These are phyloP conservation scores for Dioscorea alata DNA, from an alignment of 106 monocot species.

Conservation along the genomic window DNA sequence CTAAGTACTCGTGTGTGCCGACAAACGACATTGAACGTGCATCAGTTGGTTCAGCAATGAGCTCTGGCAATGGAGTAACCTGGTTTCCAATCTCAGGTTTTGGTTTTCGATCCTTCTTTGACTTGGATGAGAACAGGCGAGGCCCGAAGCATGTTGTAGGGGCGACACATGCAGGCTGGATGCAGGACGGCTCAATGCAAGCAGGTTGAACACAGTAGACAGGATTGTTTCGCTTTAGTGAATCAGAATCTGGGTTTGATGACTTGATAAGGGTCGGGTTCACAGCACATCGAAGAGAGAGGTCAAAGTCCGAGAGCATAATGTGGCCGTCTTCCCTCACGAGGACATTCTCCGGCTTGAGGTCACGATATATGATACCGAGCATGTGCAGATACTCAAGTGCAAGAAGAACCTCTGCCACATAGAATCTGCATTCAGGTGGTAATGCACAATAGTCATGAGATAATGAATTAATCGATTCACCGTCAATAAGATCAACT, in stretches of 20 bases:
- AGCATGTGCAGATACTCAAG: slow-evolving; percentile 37
- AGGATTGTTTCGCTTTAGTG: slow-evolving; percentile 5
- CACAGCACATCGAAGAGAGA: slow-evolving; percentile 25
- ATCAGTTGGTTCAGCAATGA: slow-evolving; percentile 33
- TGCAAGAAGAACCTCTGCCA: slow-evolving; percentile 30
- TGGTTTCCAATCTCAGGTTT: slow-evolving; percentile 10
- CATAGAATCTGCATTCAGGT: slow-evolving; percentile 18
- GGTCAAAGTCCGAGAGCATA: slow-evolving; percentile 11
- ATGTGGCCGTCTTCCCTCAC: slow-evolving; percentile 24
- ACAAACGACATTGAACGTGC: slow-evolving; percentile 36
- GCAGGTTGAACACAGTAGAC: slow-evolving; percentile 10
- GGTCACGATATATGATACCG: slow-evolving; percentile 29
- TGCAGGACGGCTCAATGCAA: slow-evolving; percentile 11
- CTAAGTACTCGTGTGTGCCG: slow-evolving; percentile 35
- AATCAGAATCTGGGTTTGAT: slow-evolving; percentile 11
- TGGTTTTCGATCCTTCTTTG: slow-evolving; percentile 15
- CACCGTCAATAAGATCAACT: no score
- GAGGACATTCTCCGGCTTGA: slow-evolving; percentile 35
- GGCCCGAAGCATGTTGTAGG: slow-evolving; percentile 26
- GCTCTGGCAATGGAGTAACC: slow-evolving; percentile 15
- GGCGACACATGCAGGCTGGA: slow-evolving; percentile 22
- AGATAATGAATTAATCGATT: neutral
- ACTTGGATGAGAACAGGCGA: slow-evolving; percentile 17
- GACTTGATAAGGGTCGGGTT: slow-evolving; percentile 30
- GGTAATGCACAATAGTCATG: neutral